Conservation (phyloP, 108 stramenopile genomes). For the Nitzschia sp. region DNA sequence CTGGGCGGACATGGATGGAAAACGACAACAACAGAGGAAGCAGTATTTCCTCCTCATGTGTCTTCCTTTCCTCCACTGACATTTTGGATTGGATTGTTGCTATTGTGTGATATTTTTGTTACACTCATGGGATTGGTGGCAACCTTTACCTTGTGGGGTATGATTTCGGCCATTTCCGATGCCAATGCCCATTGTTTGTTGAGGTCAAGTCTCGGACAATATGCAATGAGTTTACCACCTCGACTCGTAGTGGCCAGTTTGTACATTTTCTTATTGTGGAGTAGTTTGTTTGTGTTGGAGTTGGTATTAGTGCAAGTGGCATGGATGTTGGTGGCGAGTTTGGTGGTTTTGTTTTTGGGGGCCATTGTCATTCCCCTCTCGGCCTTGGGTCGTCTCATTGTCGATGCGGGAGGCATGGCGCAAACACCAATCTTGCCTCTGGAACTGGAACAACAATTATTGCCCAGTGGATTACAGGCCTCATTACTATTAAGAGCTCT, state of each 20-base stretch:
- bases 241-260: constrained; percentile 33
- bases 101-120: constrained; percentile 23
- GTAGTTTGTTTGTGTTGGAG: constrained; percentile 33
- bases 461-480: no score
- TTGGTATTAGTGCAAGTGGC: constrained; percentile 1
- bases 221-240: constrained; percentile 34
- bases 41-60: no score
- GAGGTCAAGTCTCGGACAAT: constrained; percentile 46
- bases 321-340: background rate
- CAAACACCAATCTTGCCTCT: no score
- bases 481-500: no score
- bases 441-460: no score
- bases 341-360: constrained; percentile 37
- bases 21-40: no score
- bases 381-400: constrained; percentile 49
- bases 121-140: constrained; percentile 38
- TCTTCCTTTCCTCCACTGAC: no score
- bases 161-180: constrained; percentile 43
- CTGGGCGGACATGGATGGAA: no score
- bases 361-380: constrained; percentile 31
- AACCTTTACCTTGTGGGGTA: constrained; percentile 52
- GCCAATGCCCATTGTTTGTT: constrained; percentile 41
- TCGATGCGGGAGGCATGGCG: no score
- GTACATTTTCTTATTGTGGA: constrained; percentile 40
- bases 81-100: constrained; percentile 42